These are phyloP conservation scores for Fusarium guadeloupense DNA, from an alignment of 2,329 filamentous ascomycete species.

Conservation along the genomic window DNA sequence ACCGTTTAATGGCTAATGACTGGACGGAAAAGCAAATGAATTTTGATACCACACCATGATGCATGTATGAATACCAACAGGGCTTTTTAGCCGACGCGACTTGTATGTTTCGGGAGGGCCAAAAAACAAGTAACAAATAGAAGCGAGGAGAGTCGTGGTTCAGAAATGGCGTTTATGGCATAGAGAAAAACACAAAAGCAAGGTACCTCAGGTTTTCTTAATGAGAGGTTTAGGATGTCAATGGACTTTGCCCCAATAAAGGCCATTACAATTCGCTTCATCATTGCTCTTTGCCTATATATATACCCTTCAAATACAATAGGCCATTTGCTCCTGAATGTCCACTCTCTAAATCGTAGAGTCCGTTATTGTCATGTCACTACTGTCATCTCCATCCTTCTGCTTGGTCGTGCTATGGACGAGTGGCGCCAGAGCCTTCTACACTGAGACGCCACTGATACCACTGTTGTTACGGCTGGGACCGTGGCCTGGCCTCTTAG, in stretches of 20 bases:
- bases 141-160: constrained; percentile 14
- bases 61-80: constrained; percentile 29
- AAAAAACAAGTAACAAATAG: constrained; percentile 11
- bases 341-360: background rate
- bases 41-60: constrained; percentile 44
- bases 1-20: constrained; percentile 45
- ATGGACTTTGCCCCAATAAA: constrained; percentile 2
- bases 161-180: constrained; percentile 37
- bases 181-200: constrained; percentile 34
- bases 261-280: constrained; percentile 9
- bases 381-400: constrained; percentile 6
- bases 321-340: background rate
- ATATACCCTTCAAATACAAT: constrained; percentile 1
- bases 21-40: constrained; percentile 40
- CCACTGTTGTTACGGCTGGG: constrained; percentile 48
- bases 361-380: constrained; percentile 8
- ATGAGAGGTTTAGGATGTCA: background rate
- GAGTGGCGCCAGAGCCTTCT: constrained; percentile 29
- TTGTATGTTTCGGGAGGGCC: background rate
- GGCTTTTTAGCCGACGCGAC: constrained; percentile 9
- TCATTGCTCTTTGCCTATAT: constrained; percentile 8
- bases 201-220: constrained; percentile 34
- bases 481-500: constrained; percentile 55
- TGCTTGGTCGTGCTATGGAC: background rate
- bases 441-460: constrained; percentile 45